Percentiles rank a stretch among this genome's conserved stretches.
Evolutionary conservation across 2,329 filamentous ascomycete species (phyloP).

Genomic region (Ophiostoma angusticollis): DNA sequence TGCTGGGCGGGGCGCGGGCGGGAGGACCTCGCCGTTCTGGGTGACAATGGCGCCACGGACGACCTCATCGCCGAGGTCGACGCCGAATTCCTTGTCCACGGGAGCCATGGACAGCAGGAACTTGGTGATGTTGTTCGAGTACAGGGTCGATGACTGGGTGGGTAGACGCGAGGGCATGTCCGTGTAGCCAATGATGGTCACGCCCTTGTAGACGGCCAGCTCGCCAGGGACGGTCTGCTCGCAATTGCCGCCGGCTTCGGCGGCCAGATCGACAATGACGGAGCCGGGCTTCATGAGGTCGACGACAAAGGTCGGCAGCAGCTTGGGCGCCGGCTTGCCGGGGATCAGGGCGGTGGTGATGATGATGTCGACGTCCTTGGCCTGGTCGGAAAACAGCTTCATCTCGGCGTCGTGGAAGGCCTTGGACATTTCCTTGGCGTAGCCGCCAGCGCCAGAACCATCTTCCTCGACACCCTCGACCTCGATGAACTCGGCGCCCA

Average conservation of each 20-base stretch:
- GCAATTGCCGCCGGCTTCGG: constrained; percentile 80
- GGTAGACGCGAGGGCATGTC: constrained; percentile 77
- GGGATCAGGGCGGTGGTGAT: constrained; percentile 89
- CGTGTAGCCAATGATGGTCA: constrained; percentile 80
- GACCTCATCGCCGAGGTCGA: constrained; percentile 74
- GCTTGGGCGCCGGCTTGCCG: constrained; percentile 66
- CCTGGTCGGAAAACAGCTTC: constrained; percentile 82
- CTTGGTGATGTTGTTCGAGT: constrained; percentile 90
- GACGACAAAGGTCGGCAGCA: constrained; percentile 71
- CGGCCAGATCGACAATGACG: constrained; percentile 76
- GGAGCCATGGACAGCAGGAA: constrained; percentile 72
- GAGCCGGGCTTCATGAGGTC: constrained; percentile 82
- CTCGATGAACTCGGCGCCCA: constrained; percentile 82
- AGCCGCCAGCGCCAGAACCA: constrained; percentile 71
- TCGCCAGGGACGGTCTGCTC: constrained; percentile 67
- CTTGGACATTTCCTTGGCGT: constrained; percentile 89
- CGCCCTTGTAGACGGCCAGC: constrained; percentile 57
- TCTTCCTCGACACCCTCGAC: constrained; percentile 68
- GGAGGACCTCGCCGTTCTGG: constrained; percentile 61
- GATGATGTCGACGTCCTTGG: constrained; percentile 79
- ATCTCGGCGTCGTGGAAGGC: constrained; percentile 89
- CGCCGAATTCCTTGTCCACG: constrained; percentile 63
- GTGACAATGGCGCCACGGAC: constrained; percentile 77
- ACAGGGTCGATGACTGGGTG: constrained; percentile 79
- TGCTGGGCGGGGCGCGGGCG: constrained; percentile 57